phyloP scores from a whole-genome alignment of 2,329 filamentous ascomycete genomes.

The Ophiostoma himal-ulmi region DNA sequence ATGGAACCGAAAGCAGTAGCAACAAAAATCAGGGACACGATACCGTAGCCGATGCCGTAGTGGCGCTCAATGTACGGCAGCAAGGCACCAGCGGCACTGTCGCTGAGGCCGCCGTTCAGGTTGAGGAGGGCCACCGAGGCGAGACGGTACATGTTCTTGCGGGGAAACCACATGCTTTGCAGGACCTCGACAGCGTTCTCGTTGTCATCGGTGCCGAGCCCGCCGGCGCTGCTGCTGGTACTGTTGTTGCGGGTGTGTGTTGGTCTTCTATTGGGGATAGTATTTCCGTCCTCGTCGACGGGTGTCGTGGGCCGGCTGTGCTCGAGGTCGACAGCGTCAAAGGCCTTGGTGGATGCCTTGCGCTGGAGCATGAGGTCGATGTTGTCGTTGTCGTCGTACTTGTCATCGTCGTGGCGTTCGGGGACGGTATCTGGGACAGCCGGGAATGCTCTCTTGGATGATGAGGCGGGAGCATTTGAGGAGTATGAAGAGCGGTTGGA shows the following conservation, averaged over 20 bases:
- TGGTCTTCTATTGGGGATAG: constrained; percentile 21
- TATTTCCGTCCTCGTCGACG: constrained; percentile 16
- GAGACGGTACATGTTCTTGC: constrained; percentile 66
- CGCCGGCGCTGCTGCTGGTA: not conserved
- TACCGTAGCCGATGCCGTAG: constrained; percentile 69
- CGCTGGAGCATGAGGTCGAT: constrained; percentile 9
- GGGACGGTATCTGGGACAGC: constrained; percentile 33
- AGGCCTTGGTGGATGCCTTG: constrained; percentile 18
- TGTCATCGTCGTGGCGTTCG: constrained; percentile 22
- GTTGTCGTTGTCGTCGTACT: constrained; percentile 10
- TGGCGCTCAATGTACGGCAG: constrained; percentile 74
- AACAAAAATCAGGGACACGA: constrained; percentile 78
- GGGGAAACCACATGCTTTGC: constrained; percentile 54
- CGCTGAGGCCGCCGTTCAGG: constrained; percentile 65
- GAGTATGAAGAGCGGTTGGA: constrained; percentile 12
- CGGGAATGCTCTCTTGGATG: constrained; percentile 33
- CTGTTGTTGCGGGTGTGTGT: not conserved
- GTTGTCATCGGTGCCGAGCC: constrained; percentile 21
- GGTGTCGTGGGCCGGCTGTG: constrained; percentile 50
- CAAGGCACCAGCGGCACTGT: constrained; percentile 68
- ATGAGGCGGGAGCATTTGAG: not conserved
- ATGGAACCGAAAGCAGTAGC: constrained; percentile 73
- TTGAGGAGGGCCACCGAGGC: constrained; percentile 58
- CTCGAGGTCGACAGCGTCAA: constrained; percentile 40
- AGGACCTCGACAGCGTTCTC: constrained; percentile 41